phyloP scores from a whole-genome alignment of 257 asterid genomes.

The Solanum tarapatanum region DNA sequence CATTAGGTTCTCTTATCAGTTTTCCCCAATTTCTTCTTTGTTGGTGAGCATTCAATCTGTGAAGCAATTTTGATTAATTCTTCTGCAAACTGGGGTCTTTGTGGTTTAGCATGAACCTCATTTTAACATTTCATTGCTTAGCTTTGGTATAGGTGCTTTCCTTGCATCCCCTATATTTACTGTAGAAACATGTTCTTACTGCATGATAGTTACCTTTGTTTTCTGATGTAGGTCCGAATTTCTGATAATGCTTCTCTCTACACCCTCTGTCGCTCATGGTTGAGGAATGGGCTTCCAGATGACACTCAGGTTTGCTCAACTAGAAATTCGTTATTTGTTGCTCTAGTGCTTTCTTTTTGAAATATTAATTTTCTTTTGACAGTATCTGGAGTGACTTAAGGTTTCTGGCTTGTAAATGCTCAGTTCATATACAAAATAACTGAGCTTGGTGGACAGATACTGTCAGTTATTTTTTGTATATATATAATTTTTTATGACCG shows the following conservation, averaged over 20 bases:
- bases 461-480: too few relatives aligned
- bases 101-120: background rate
- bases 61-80: background rate
- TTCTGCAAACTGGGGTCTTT: background rate
- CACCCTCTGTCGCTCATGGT: conserved; percentile 78
- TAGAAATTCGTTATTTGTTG: background rate
- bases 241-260: conserved; percentile 60
- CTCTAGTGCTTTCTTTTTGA: background rate
- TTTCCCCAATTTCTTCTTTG: background rate
- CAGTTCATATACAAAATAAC: background rate
- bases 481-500: too few relatives aligned
- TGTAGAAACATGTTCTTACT: background rate
- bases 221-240: conserved; percentile 45
- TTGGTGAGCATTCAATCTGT: background rate
- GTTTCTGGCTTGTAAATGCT: background rate
- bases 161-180: background rate
- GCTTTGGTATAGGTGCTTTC: background rate
- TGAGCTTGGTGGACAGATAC: too few relatives aligned
- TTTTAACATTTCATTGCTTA: background rate
- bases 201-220: conserved; percentile 1
- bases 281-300: conserved; percentile 65
- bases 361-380: background rate
- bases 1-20: background rate
- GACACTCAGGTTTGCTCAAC: conserved; percentile 55
- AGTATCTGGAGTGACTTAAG: background rate